A percentile compares a stretch with the other conserved stretches of the same genome.
These are phyloP conservation scores for Colletotrichum sp. DNA, from an alignment of 2,329 filamentous ascomycete species.

Conservation along the genomic window DNA sequence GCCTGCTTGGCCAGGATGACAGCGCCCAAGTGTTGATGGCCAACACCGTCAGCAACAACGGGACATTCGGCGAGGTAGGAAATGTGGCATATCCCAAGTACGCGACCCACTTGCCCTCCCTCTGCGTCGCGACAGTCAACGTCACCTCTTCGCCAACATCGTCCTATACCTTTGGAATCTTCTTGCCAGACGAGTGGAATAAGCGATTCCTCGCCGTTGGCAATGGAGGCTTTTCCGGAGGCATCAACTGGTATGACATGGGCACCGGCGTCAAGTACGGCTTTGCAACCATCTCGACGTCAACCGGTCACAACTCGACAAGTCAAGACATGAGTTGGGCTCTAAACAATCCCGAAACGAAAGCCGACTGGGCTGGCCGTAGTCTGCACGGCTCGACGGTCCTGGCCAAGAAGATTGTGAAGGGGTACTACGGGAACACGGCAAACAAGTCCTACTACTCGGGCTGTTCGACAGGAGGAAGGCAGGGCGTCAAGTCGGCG, in stretches of 20 bases:
- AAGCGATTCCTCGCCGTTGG: conserved; percentile 34
- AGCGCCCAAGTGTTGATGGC: not conserved
- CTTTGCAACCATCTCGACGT: conserved; percentile 46
- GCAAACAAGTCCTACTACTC: conserved; percentile 52
- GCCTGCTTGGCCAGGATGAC: not conserved
- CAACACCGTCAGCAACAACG: not conserved
- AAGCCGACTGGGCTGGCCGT: conserved; percentile 43
- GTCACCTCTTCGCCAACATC: conserved; percentile 28
- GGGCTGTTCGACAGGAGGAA: conserved; percentile 59
- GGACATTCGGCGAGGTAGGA: conserved; percentile 25
- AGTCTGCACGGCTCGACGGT: conserved; percentile 54
- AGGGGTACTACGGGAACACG: conserved; percentile 43
- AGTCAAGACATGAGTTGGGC: conserved; percentile 40
- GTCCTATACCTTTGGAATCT: conserved; percentile 33
- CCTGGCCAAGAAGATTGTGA: conserved; percentile 46
- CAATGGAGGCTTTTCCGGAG: conserved; percentile 29
- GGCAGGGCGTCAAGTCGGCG: conserved; percentile 56
- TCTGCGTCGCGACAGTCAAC: conserved; percentile 36
- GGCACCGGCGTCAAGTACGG: conserved; percentile 42
- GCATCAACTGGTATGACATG: conserved; percentile 12
- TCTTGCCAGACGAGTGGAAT: conserved; percentile 36
- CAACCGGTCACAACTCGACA: conserved; percentile 46
- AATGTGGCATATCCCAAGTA: conserved; percentile 29
- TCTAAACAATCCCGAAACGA: conserved; percentile 36
- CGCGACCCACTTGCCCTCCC: conserved; percentile 32